phyloP scores from a whole-genome alignment of 2,329 filamentous ascomycete species.

The Colletotrichum siamense region DNA sequence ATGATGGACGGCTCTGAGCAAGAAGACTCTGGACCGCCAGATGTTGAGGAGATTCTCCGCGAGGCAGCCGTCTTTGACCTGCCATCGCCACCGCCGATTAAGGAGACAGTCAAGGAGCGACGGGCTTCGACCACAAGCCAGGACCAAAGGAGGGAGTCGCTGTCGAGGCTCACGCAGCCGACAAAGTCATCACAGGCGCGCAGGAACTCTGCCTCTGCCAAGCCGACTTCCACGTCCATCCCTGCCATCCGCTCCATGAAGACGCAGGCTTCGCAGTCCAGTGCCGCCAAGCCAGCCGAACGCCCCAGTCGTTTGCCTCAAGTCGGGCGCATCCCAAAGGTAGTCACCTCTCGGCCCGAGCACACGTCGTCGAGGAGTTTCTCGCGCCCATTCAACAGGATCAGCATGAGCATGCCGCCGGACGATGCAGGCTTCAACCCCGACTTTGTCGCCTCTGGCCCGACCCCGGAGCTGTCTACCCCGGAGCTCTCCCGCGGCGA shows the following conservation, averaged over 20 bases:
- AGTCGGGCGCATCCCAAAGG: constrained; percentile 85
- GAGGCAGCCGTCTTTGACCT: constrained; percentile 48
- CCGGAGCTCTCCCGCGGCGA: constrained; percentile 43
- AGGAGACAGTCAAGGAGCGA: constrained; percentile 1
- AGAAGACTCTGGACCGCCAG: constrained; percentile 48
- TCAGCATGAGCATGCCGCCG: constrained; percentile 50
- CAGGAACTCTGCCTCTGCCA: constrained; percentile 11
- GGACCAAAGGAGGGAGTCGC: constrained; percentile 5
- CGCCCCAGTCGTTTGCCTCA: constrained; percentile 74
- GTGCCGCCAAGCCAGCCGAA: constrained; percentile 4
- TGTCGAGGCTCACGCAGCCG: constrained; percentile 8
- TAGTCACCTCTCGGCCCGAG: constrained; percentile 72
- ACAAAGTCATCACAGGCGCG: constrained; percentile 19
- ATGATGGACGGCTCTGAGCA: constrained; percentile 66
- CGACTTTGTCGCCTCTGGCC: constrained; percentile 46
- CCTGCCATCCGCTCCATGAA: constrained; percentile 19
- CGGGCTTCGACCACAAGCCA: constrained; percentile 15
- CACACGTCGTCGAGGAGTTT: constrained; percentile 79
- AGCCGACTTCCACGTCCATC: constrained; percentile 9
- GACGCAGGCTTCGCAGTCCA: constrained; percentile 3
- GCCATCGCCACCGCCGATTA: constrained; percentile 7
- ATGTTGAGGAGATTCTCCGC: constrained; percentile 52
- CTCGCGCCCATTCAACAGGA: constrained; percentile 77
- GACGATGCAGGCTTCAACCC: constrained; percentile 31
- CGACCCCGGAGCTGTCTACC: constrained; percentile 46